Evolutionary conservation across 768 basidiomycete genomes (phyloP).

Genomic region (Calocybe cyanea): DNA sequence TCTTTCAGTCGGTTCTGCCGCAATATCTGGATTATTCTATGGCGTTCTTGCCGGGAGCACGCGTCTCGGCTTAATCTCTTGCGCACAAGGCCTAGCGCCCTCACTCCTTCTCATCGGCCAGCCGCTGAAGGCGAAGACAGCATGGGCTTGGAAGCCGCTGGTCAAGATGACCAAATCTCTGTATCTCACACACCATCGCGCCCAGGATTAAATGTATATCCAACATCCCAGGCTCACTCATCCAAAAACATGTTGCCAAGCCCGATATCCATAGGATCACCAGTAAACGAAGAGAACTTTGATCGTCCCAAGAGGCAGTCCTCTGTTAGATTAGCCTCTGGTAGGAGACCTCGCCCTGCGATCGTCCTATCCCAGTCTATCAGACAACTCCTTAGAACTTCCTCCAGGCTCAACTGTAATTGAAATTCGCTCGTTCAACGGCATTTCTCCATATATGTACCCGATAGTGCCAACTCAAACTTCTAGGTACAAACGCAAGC

Average conservation of each 20-base stretch:
- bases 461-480: constrained; percentile 5
- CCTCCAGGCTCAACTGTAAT: constrained; percentile 1
- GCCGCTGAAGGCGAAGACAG: background rate
- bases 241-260: background rate
- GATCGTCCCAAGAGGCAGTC: background rate
- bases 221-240: background rate
- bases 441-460: background rate
- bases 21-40: background rate
- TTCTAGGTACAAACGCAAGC: background rate
- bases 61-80: background rate
- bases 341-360: background rate
- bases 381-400: constrained; percentile 1
- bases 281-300: background rate
- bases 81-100: background rate
- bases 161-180: background rate
- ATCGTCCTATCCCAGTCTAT: background rate
- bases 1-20: constrained; percentile 1
- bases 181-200: background rate
- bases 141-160: background rate
- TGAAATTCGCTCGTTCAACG: background rate
- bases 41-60: background rate
- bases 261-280: background rate
- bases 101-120: background rate
- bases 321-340: background rate
- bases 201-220: no score